Conservation (phyloP, 352 stramenopile species). For the Globisporangium cylindrosporum region DNA sequence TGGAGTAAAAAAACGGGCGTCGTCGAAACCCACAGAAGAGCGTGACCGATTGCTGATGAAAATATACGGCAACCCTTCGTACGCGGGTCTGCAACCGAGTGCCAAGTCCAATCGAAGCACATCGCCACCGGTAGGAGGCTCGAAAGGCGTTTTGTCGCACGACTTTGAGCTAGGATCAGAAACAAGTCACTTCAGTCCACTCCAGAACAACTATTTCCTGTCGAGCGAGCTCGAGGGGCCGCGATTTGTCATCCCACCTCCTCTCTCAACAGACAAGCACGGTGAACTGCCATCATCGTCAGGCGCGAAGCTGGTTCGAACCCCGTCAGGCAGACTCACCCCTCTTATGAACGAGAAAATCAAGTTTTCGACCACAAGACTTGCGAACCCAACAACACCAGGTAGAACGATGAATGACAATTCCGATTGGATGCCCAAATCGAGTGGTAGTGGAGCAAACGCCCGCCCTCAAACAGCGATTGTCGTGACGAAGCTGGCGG, state of each 20-base stretch:
- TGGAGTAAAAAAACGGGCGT: slow-evolving; percentile 26
- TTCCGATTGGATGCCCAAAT: background rate
- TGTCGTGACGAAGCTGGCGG: slow-evolving; percentile 33
- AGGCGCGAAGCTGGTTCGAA: slow-evolving; percentile 25
- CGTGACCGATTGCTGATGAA: slow-evolving; percentile 45
- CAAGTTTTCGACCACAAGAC: slow-evolving; percentile 31
- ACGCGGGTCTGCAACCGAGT: slow-evolving; percentile 19
- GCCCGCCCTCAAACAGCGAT: slow-evolving; percentile 34
- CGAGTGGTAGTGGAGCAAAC: background rate
- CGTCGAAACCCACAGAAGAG: slow-evolving; percentile 36
- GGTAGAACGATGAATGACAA: background rate
- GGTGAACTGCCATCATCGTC: slow-evolving; percentile 12
- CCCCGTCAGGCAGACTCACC: slow-evolving; percentile 33
- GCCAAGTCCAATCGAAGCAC: slow-evolving; percentile 7
- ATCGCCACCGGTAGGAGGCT: background rate
- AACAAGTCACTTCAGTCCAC: slow-evolving; percentile 27
- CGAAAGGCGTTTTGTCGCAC: slow-evolving; percentile 4
- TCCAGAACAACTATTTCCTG: slow-evolving; percentile 44
- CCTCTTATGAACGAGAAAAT: slow-evolving; percentile 38
- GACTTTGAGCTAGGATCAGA: slow-evolving; percentile 13
- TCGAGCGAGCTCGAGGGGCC: slow-evolving; percentile 26
- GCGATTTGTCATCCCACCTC: slow-evolving; percentile 52
- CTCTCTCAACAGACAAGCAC: slow-evolving; percentile 35
- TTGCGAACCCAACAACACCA: slow-evolving; percentile 15
- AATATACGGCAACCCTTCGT: slow-evolving; percentile 43